Base-by-base conservation (phyloP, 1,284 basidiomycete genomes). In the Quambalaria eucalypti region DNA sequence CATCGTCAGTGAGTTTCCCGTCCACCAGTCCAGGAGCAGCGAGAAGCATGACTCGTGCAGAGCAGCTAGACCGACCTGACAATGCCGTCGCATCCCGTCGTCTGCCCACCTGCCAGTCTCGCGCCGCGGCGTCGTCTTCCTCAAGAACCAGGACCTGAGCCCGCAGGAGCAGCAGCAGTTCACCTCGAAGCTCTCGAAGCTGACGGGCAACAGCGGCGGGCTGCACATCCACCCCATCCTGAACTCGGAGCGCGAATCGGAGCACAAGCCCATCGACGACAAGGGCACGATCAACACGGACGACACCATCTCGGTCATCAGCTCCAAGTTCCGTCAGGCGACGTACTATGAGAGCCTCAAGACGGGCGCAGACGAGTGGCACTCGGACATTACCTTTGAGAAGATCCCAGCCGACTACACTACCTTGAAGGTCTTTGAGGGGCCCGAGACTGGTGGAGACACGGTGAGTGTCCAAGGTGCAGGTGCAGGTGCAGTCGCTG, bases 91-190 rank as follows among this genome's bases (percentile, higher is more conserved):
- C 21, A 47, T 16, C n/a, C 31, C 42, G 14, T 42, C 49, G 7
- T 51, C 25, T 23, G 6, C 39, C 14, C 14, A 39, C 5, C 31
- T 16, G 31, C 31, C 4, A 54, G 78, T 86, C 54, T 82, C 84
- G 2, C 81, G 85, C 56, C 82, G 85, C 38, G 84, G 85, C 10
- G 85, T 87, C 47, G 84, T 85, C 28, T 86, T 87, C 77, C 85
- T 87, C 80, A 79, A 81, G 21, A 77, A 80, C 28, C 85, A 83
- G 61, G 77, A 79, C 40, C 59, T 82, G 51, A 76, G 76, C 2
- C 63, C 80, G 8, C 76, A 77, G 7, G 77, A 82, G 52, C 79
- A 82, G 65, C 78, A 78, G 55, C 60, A 67, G 42, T 78, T 84
- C 31, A 79, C 77, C 8, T 72, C 78, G 31, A 76, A 78, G 25